Conservation (phyloP, 805 yeast species). For the Kodamaea jinghongensis region DNA sequence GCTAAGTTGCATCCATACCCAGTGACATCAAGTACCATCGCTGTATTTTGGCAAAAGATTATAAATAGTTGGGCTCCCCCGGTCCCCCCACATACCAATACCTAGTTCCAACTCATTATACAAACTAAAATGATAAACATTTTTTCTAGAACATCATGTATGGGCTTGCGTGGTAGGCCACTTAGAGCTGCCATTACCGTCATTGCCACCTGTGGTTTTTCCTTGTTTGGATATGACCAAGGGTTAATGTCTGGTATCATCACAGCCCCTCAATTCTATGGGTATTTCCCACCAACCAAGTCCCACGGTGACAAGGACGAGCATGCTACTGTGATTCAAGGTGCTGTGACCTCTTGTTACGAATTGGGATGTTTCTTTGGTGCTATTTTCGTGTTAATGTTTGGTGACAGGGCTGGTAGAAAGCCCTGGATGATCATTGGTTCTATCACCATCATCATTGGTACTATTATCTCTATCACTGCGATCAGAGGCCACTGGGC, state of each 20-base stretch:
- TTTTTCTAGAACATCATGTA: conserved; percentile 41
- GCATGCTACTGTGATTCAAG: conserved; percentile 24
- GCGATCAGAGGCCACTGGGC: conserved; percentile 39
- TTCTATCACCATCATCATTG: conserved; percentile 37
- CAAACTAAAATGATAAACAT: conserved; percentile 4
- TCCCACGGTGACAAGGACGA: conserved; percentile 11
- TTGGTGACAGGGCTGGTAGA: conserved; percentile 43
- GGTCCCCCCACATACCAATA: too few relatives aligned
- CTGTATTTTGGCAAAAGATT: too few relatives aligned
- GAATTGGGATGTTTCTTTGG: conserved; percentile 42
- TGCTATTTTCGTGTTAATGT: conserved; percentile 37
- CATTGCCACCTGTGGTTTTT: conserved; percentile 29
- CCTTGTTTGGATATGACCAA: conserved; percentile 35
- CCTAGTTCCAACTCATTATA: too few relatives aligned
- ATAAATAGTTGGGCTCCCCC: too few relatives aligned
- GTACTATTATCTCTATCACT: conserved; percentile 39
- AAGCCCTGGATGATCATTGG: conserved; percentile 39
- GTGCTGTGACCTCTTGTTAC: conserved; percentile 29
- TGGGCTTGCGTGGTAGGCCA: conserved; percentile 55
- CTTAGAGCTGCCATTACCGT: conserved; percentile 30
- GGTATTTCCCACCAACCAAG: conserved; percentile 38
- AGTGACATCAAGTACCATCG: too few relatives aligned
- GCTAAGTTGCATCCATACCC: too few relatives aligned
- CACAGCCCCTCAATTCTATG: conserved; percentile 36
- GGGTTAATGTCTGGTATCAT: conserved; percentile 46